phyloP scores from a whole-genome alignment of 148 eudicot species.

The Amaranthus cruentus region DNA sequence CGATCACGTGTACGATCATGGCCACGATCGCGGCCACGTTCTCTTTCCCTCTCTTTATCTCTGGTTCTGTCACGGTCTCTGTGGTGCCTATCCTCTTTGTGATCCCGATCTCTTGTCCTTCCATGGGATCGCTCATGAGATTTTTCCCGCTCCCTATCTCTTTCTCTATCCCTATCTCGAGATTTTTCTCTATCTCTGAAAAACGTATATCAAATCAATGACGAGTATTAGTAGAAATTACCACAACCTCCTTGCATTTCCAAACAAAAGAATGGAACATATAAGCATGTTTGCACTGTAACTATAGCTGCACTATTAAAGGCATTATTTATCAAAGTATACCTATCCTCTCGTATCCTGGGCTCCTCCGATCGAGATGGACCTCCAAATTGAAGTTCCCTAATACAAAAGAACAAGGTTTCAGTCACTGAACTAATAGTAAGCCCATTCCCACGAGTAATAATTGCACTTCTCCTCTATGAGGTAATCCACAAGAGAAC shows the following conservation, averaged over 20 bases:
- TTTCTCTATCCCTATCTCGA: slow-evolving; percentile 78
- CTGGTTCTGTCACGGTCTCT: slow-evolving; percentile 82
- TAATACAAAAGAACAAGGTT: slow-evolving; percentile 23
- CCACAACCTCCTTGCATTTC: background rate
- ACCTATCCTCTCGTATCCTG: slow-evolving; percentile 68
- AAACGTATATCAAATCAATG: background rate
- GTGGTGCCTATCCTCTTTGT: slow-evolving; percentile 80
- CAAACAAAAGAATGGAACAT: background rate
- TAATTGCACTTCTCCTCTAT: too few species aligned
- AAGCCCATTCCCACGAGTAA: background rate
- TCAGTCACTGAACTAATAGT: background rate
- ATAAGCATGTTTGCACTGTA: background rate
- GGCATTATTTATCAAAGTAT: background rate
- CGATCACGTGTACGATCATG: slow-evolving; percentile 60
- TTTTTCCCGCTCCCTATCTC: slow-evolving; percentile 62
- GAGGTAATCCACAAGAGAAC: too few species aligned
- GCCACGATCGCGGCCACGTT: slow-evolving; percentile 55
- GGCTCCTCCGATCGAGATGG: slow-evolving; percentile 88
- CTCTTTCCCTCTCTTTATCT: slow-evolving; percentile 57
- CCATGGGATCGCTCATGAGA: slow-evolving; percentile 89
- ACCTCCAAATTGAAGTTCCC: slow-evolving; percentile 70
- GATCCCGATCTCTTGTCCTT: slow-evolving; percentile 80
- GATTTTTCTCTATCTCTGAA: slow-evolving; percentile 90
- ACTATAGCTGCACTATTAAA: background rate
- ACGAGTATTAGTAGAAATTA: background rate